These are phyloP conservation scores for Strigomonas galati DNA, from an alignment of 208 protist genomes.

Conservation along the genomic window DNA sequence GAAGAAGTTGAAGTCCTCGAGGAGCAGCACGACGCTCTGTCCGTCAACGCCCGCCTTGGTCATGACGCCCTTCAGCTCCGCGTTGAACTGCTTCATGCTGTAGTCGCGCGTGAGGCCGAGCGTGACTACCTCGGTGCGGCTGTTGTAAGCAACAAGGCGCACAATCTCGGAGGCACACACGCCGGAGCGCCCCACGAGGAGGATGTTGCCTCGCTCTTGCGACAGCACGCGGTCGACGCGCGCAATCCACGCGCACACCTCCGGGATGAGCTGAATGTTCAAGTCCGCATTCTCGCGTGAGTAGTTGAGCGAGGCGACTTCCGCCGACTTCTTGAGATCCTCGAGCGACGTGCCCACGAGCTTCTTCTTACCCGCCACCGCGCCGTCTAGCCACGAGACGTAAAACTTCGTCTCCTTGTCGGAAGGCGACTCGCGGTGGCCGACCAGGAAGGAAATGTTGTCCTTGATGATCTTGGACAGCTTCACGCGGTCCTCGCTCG, in stretches of 20 bases:
- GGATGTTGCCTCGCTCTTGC: conserved; percentile 89
- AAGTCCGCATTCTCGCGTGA: conserved; percentile 93
- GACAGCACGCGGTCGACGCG: conserved; percentile 96
- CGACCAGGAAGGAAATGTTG: conserved; percentile 74
- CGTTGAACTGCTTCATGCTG: conserved; percentile 90
- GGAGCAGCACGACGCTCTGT: conserved; percentile 83
- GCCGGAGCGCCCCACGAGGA: conserved; percentile 93
- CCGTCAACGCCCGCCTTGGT: conserved; percentile 89
- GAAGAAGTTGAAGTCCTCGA: conserved; percentile 96
- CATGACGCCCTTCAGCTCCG: conserved; percentile 94
- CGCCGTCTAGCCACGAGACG: conserved; percentile 61
- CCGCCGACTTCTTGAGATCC: conserved; percentile 70
- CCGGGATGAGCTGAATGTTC: conserved; percentile 93
- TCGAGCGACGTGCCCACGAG: conserved; percentile 48
- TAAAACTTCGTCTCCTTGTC: conserved; percentile 81
- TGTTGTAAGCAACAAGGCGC: conserved; percentile 89
- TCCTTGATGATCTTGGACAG: conserved; percentile 72
- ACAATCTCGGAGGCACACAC: conserved; percentile 92
- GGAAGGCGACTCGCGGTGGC: conserved; percentile 50
- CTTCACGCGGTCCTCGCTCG: conserved; percentile 69
- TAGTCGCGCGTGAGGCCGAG: conserved; percentile 92
- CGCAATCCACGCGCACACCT: conserved; percentile 93
- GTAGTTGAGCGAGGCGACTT: conserved; percentile 80
- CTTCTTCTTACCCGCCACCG: conserved; percentile 47
- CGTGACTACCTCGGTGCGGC: conserved; percentile 86